These are phyloP conservation scores for Iris pallida DNA, from an alignment of 116 monocot species.

Conservation along the genomic window DNA sequence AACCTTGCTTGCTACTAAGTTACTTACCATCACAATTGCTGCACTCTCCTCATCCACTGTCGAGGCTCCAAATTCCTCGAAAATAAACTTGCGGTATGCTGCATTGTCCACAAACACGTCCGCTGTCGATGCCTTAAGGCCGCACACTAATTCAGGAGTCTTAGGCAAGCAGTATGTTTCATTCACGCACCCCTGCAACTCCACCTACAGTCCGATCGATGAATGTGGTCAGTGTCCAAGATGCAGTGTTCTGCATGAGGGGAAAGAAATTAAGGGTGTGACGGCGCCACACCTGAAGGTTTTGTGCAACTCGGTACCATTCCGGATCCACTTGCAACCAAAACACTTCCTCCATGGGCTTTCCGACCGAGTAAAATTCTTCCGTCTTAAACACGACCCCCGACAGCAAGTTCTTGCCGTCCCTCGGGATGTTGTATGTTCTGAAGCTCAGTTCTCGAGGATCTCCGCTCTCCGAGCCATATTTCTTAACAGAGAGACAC, in stretches of 20 bases:
- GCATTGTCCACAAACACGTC: constrained; percentile 53
- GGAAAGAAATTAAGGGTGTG: too few relatives aligned
- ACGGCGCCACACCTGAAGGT: constrained; percentile 30
- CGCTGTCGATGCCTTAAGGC: constrained; percentile 30
- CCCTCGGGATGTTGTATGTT: constrained; percentile 29
- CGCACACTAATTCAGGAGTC: constrained; percentile 29
- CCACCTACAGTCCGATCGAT: constrained; percentile 10
- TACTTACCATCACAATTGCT: constrained; percentile 34
- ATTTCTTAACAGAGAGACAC: constrained; percentile 21
- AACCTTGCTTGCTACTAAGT: not conserved
- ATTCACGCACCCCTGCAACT: constrained; percentile 39
- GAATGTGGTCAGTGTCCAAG: not conserved
- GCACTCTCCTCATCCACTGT: constrained; percentile 51
- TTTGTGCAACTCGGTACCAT: constrained; percentile 46
- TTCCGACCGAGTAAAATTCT: constrained; percentile 48
- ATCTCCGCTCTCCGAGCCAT: constrained; percentile 13
- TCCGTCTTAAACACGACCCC: constrained; percentile 41
- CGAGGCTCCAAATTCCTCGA: constrained; percentile 35
- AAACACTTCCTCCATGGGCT: constrained; percentile 50
- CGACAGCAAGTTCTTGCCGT: constrained; percentile 37
- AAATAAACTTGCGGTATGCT: constrained; percentile 43
- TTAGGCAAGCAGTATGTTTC: constrained; percentile 42
- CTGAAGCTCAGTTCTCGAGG: constrained; percentile 29
- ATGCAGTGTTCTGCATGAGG: too few relatives aligned
- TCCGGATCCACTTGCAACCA: constrained; percentile 36